Base-by-base conservation (phyloP, 306 rosid species). In the Casuarina equisetifolia region DNA sequence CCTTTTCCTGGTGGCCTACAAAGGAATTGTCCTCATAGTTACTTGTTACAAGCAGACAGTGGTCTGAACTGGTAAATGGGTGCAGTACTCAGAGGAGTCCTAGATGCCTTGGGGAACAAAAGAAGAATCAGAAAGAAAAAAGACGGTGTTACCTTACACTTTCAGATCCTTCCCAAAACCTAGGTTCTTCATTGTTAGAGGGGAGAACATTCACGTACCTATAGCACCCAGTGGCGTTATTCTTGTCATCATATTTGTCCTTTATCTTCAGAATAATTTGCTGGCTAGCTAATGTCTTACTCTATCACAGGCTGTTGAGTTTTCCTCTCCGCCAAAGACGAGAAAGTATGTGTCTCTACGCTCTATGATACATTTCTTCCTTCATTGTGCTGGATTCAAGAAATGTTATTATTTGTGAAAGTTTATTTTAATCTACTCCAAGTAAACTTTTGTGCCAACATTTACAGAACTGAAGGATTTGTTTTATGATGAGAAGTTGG, bases 271-370 rank as follows among this genome's bases (percentile, higher is more conserved):
- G 57, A 59, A 70, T 52, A 71, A 63, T 67, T 50, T 77, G 44
- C 25, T 63, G 68, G 71, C 86, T 76, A 90, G 66, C 85, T 73
- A 20, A 68, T 78, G 43, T 43, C 83, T 57, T 76, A 58, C 75
- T 79, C 85, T 64, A 70, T 81, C 85, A 81, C 96, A 94, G 98
- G 90, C 84, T 94, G 76, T 78, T 94, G 88, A 81, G 84, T 61
- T 79, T 82, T 54, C 91, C 98, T 70, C 90, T 94, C 71, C 94
- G 94, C 73, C 78, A 69, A 78, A 90, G 98, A 80, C 87, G 92
- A 78, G 86, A 85, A 75, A 74, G 98, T 94, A 91, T 71, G 86
- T 86, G 77, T 90, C 79, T 80, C 32, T 46, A 48, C 70, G 59
- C 81, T 69, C 71, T 76, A 12, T 67, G 69, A 67, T 45, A 54